These are phyloP conservation scores for Bretziella fagacearum DNA, from an alignment of 2,329 filamentous ascomycete genomes.

Conservation along the genomic window DNA sequence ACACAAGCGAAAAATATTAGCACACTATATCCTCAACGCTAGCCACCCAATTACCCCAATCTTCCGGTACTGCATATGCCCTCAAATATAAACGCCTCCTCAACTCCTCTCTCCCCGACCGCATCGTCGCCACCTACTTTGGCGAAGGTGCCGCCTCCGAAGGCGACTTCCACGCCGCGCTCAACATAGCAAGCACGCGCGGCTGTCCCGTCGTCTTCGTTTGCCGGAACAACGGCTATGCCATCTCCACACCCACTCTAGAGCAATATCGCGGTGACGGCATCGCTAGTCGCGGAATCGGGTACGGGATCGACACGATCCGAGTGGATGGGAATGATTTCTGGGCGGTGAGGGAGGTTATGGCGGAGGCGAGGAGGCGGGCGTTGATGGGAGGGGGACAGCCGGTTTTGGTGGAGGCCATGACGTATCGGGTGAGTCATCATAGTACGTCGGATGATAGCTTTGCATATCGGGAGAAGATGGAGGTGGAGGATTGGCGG, in stretches of 20 bases:
- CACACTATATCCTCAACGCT: constrained; percentile 72
- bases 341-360: constrained; percentile 71
- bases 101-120: constrained; percentile 48
- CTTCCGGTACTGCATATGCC: constrained; percentile 72
- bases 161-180: constrained; percentile 78
- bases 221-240: constrained; percentile 84
- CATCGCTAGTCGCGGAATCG: constrained; percentile 70
- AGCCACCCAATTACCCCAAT: constrained; percentile 80
- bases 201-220: constrained; percentile 81
- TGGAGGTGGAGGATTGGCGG: constrained; percentile 95
- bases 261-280: constrained; percentile 87
- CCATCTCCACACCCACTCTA: constrained; percentile 74
- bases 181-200: constrained; percentile 80
- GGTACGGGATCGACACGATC: constrained; percentile 88
- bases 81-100: constrained; percentile 64
- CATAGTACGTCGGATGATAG: constrained; percentile 95
- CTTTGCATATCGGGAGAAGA: constrained; percentile 81
- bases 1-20: constrained; percentile 25
- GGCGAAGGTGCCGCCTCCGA: constrained; percentile 82
- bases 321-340: constrained; percentile 91
- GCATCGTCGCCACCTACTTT: constrained; percentile 71
- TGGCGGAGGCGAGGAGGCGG: constrained; percentile 56
- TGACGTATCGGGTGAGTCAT: constrained; percentile 96
- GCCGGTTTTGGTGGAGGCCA: constrained; percentile 79
- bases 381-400: constrained; percentile 66